Conservation (phyloP, 306 rosid genomes). For the Alnus glutinosa region DNA sequence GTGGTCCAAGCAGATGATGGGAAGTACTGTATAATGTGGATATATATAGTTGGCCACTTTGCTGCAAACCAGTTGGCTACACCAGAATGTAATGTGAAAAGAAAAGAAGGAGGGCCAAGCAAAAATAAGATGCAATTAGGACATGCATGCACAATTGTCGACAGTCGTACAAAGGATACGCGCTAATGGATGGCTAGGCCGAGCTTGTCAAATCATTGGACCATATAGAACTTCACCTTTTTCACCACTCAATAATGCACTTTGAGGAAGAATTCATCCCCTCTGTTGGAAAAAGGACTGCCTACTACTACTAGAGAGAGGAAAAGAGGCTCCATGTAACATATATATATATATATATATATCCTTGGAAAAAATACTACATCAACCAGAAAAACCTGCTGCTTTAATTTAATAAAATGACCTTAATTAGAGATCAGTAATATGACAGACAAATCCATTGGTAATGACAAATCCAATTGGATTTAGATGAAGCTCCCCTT, state of each 20-base stretch:
- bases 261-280: slow-evolving; percentile 39
- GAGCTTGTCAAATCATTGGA: slow-evolving; percentile 40
- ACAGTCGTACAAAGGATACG: slow-evolving; percentile 28
- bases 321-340: slow-evolving; percentile 26
- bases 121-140: slow-evolving; percentile 30
- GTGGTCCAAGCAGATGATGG: slow-evolving; percentile 33
- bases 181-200: slow-evolving; percentile 23
- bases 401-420: neutral
- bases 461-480: neutral
- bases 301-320: slow-evolving; percentile 18
- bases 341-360: neutral
- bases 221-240: slow-evolving; percentile 30
- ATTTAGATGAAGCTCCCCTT: neutral
- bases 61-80: slow-evolving; percentile 42
- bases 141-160: slow-evolving; percentile 32
- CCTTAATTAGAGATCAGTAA: slow-evolving; percentile 10
- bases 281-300: slow-evolving; percentile 36
- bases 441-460: slow-evolving; percentile 17
- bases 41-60: slow-evolving; percentile 28
- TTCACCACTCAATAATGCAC: slow-evolving; percentile 46
- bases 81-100: slow-evolving; percentile 32
- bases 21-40: slow-evolving; percentile 1
- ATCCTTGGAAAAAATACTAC: neutral
- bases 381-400: neutral
- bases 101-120: slow-evolving; percentile 31